Percentiles rank a stretch among this genome's conserved stretches.
Evolutionary conservation across 2,329 filamentous ascomycete species (phyloP).

Genomic region (Beauveria sp.): DNA sequence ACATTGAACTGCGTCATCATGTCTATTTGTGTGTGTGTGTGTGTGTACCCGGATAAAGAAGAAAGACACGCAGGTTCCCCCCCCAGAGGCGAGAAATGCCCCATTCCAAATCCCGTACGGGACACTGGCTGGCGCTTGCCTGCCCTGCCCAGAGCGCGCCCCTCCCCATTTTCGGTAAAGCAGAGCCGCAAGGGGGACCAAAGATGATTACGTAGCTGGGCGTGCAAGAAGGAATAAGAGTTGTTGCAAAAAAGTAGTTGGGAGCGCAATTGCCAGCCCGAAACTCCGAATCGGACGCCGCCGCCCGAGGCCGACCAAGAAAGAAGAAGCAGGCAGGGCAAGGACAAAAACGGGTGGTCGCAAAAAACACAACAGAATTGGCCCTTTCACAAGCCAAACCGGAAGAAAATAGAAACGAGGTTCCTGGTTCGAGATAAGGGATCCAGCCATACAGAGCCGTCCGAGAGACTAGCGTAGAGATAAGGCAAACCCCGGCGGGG

Average conservation of each 20-base stretch:
- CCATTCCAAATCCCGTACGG: background rate
- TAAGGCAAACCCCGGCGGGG: background rate
- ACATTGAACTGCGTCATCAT: slow-evolving; percentile 2
- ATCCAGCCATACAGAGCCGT: background rate
- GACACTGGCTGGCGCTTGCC: background rate
- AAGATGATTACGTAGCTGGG: background rate
- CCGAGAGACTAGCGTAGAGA: background rate
- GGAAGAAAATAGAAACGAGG: background rate
- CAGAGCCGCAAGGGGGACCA: background rate
- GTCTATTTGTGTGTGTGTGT: background rate
- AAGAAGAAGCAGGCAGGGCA: background rate
- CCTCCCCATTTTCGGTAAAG: background rate
- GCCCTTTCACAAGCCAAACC: background rate
- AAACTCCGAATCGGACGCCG: background rate
- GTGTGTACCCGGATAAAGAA: background rate
- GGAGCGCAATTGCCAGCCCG: background rate
- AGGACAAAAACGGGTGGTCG: background rate
- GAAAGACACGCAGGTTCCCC: background rate
- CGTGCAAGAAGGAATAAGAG: background rate
- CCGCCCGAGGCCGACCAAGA: background rate
- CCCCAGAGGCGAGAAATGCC: background rate
- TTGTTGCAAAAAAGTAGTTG: background rate
- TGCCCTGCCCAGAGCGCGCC: no score
- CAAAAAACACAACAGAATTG: background rate
- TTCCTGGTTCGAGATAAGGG: background rate